These are phyloP conservation scores for Ulota crispa DNA, from an alignment of 225 moss, liverwort and hornwort species.

Conservation along the genomic window DNA sequence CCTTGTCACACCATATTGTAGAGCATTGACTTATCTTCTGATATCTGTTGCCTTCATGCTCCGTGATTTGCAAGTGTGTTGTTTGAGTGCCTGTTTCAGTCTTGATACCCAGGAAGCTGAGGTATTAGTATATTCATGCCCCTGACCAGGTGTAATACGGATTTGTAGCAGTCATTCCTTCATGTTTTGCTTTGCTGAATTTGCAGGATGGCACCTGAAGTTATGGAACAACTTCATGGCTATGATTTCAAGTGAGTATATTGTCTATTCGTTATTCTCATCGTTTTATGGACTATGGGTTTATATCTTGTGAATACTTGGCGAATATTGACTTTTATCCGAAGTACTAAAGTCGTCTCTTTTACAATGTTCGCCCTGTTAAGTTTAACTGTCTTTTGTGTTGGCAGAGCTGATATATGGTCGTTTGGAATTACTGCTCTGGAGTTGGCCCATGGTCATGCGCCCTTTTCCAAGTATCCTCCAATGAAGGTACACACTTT, in stretches of 20 bases:
- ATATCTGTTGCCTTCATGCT: constrained; percentile 17
- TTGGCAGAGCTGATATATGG: constrained; percentile 90
- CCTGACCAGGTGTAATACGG: not conserved
- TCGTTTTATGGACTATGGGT: not conserved
- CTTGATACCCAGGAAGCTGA: not conserved
- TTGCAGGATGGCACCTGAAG: constrained; percentile 97
- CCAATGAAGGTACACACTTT: constrained; percentile 81
- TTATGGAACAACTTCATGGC: constrained; percentile 99
- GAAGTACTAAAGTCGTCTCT: not conserved
- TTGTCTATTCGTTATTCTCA: constrained; percentile 6
- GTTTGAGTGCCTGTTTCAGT: constrained; percentile 16
- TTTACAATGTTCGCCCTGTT: constrained; percentile 19
- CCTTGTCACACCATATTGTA: not conserved
- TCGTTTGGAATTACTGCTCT: constrained; percentile 97
- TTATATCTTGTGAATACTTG: constrained; percentile 2
- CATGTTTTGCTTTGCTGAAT: constrained; percentile 32
- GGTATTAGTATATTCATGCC: constrained; percentile 10
- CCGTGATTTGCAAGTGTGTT: not conserved
- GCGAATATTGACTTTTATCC: constrained; percentile 6
- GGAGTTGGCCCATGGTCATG: constrained; percentile 98
- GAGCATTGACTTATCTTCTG: constrained; percentile 6
- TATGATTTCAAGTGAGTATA: constrained; percentile 86
- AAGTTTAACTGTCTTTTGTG: constrained; percentile 16
- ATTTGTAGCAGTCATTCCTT: constrained; percentile 1
- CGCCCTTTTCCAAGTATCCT: constrained; percentile 96